Base-by-base conservation (phyloP, 306 rosid species). In the Glycine soja region DNA sequence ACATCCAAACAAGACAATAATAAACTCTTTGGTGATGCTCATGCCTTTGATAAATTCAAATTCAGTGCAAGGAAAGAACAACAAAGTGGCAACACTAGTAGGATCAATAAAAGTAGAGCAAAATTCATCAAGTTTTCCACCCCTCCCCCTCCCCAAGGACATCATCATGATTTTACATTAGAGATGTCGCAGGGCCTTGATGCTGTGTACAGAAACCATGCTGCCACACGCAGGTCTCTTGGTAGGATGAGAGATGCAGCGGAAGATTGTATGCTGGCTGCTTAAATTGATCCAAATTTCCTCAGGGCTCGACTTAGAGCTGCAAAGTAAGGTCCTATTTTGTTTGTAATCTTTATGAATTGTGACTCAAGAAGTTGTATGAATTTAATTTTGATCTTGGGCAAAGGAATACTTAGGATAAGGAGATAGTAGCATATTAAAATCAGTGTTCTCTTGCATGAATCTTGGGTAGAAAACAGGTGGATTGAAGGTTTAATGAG, bases 171-270 rank as follows among this genome's bases (percentile, higher is more conserved):
- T 47, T 18, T 68, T 10, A 5, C n/a, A n/a, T n/a, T n/a, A 16
- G 54, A 43, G 38, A 68, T 15, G 54, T 68, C 54, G 53, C 38
- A 16, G 38, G 73, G 54, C 73, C 13, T 68, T 68, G 73, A 68
- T 68, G 73, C 73, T 68, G n/a, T 68, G 73, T 19, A 68, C 18
- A 68, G 73, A 54, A 68, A 68, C 54, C 73, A n/a, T 43, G 73
- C 73, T 68, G 73, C 54, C 54, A 68, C 73, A 16, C 54, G 73
- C 73, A 45, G 45, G 73, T 68, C 73, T 43, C 73, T 43, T 68
- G 73, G 73, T 68, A 43, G 73, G 38, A 68, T 68, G 73, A 16
- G 73, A 68, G 38, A 43, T 68, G 73, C 73, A 10, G 7, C 16
- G 16, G 54, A 45, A 45, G 73, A 68, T 68, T 68, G 73, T 68